These are phyloP conservation scores for Trichoderma sp. DNA, from an alignment of 2,329 filamentous ascomycete genomes.

Conservation along the genomic window DNA sequence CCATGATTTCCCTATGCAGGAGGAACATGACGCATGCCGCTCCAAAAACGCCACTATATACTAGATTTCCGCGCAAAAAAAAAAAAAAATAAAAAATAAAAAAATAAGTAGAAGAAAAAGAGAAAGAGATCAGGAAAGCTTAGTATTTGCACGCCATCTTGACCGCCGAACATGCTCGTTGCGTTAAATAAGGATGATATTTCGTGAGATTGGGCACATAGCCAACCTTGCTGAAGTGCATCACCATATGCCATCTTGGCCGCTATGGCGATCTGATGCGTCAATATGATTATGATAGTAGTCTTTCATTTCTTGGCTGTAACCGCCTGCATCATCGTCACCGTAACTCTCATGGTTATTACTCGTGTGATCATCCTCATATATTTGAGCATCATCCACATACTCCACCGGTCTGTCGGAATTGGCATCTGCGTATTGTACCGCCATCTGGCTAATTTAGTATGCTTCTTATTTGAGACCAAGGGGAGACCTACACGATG, in stretches of 20 bases:
- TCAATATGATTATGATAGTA: constrained; percentile 45
- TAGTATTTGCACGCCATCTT: not conserved
- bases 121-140: not conserved
- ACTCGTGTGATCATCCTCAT: constrained; percentile 52
- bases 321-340: constrained; percentile 43
- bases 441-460: constrained; percentile 41
- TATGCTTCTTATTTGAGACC: not conserved
- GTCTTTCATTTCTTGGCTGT: constrained; percentile 44
- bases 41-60: constrained; percentile 42
- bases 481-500: constrained; percentile 47
- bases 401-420: constrained; percentile 50
- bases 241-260: constrained; percentile 50
- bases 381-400: constrained; percentile 55
- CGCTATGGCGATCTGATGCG: constrained; percentile 38
- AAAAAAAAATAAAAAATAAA: no score
- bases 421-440: constrained; percentile 50
- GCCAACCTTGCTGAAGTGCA: constrained; percentile 1
- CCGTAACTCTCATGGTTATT: constrained; percentile 38
- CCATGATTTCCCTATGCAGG: constrained; percentile 19
- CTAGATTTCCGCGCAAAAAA: constrained; percentile 33
- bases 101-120: no score
- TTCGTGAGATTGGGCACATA: not conserved
- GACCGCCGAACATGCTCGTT: not conserved
- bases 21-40: constrained; percentile 28
- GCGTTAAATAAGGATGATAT: not conserved